These are phyloP conservation scores for Plectranthus barbatus DNA, from an alignment of 257 asterid genomes.

Conservation along the genomic window DNA sequence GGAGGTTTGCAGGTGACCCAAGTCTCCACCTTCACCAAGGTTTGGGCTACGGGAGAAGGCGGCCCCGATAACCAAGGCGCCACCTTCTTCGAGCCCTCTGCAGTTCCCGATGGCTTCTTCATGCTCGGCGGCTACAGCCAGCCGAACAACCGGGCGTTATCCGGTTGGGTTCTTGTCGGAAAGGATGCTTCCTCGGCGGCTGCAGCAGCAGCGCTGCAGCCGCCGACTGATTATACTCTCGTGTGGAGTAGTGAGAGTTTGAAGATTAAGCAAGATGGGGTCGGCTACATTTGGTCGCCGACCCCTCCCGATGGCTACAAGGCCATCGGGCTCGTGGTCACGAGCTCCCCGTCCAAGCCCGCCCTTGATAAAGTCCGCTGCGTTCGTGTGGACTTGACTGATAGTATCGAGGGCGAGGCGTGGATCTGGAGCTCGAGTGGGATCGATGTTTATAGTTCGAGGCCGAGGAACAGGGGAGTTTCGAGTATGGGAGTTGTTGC, in stretches of 20 bases:
- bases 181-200: slow-evolving; percentile 49
- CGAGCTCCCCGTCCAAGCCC: slow-evolving; percentile 43
- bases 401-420: slow-evolving; percentile 18
- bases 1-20: slow-evolving; percentile 59
- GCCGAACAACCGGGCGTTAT: slow-evolving; percentile 51
- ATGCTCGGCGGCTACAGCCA: slow-evolving; percentile 70
- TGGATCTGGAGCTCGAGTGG: slow-evolving; percentile 55
- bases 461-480: slow-evolving; percentile 47
- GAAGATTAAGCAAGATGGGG: slow-evolving; percentile 35
- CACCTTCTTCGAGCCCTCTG: slow-evolving; percentile 55
- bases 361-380: slow-evolving; percentile 31
- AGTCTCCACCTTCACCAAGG: slow-evolving; percentile 31
- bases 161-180: slow-evolving; percentile 62
- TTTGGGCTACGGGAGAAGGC: slow-evolving; percentile 65
- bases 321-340: slow-evolving; percentile 43
- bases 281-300: slow-evolving; percentile 51
- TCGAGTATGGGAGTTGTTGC: slow-evolving; percentile 37
- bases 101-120: slow-evolving; percentile 60
- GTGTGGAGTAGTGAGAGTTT: slow-evolving; percentile 46
- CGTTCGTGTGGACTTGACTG: slow-evolving; percentile 39
- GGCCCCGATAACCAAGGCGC: slow-evolving; percentile 73
- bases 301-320: slow-evolving; percentile 41
- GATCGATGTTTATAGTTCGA: slow-evolving; percentile 29
- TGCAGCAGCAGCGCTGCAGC: slow-evolving; percentile 23
- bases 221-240: slow-evolving; percentile 46